phyloP scores from a whole-genome alignment of 805 yeast species.

The Kuraishia ogatae region DNA sequence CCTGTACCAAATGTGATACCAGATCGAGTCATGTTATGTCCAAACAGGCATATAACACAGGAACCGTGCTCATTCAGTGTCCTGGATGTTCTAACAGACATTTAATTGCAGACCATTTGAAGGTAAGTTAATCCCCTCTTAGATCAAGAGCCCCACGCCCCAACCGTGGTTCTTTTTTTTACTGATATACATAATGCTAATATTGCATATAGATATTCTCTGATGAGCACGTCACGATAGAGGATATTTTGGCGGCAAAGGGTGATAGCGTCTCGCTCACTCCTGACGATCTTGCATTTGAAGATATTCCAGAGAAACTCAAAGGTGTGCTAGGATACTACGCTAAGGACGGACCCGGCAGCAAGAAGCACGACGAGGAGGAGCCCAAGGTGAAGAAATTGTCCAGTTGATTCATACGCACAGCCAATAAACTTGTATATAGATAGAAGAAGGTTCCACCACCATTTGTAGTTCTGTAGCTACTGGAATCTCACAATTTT shows the following conservation, averaged over 20 bases:
- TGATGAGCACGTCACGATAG: slow-evolving; percentile 70
- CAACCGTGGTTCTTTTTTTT: slow-evolving; percentile 1
- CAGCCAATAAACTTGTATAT: background rate
- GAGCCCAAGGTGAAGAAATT: background rate
- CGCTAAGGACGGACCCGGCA: slow-evolving; percentile 59
- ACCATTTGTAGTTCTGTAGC: background rate
- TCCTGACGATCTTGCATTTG: slow-evolving; percentile 61
- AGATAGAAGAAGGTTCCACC: background rate
- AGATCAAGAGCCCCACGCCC: background rate
- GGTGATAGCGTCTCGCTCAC: slow-evolving; percentile 67
- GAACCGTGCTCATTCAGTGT: slow-evolving; percentile 84
- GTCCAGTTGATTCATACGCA: background rate
- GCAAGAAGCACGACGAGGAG: background rate
- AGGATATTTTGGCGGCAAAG: slow-evolving; percentile 65
- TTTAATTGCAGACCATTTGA: slow-evolving; percentile 81
- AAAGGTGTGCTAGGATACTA: slow-evolving; percentile 47
- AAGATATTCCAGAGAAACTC: slow-evolving; percentile 54
- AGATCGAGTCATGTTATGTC: slow-evolving; percentile 87
- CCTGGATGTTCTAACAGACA: slow-evolving; percentile 88
- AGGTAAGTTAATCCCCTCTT: slow-evolving; percentile 29
- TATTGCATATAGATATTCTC: slow-evolving; percentile 47
- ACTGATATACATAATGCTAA: slow-evolving; percentile 11
- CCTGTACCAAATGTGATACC: slow-evolving; percentile 80
- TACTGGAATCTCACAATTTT: too few relatives aligned
- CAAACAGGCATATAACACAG: slow-evolving; percentile 82